Evolutionary conservation across 202 grass and related monocot genomes (phyloP).

Genomic region (Brachypodium distachyon): DNA sequence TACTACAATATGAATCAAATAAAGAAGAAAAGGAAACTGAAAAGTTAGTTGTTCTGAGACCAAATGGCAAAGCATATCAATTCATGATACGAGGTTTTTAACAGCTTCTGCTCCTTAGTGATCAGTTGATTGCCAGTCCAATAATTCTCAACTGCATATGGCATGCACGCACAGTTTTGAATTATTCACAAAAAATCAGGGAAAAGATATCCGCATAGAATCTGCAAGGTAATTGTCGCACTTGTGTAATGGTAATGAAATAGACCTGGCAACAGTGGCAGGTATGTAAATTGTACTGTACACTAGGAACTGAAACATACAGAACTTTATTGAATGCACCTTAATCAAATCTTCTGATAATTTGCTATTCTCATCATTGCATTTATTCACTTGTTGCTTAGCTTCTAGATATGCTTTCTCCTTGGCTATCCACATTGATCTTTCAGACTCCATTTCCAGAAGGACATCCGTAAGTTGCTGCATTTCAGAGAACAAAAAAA

Average conservation of each 20-base stretch:
- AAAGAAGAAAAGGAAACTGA: neutral
- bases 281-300: neutral
- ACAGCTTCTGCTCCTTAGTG: neutral
- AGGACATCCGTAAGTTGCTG: conserved; percentile 92
- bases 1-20: neutral
- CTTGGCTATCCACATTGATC: conserved; percentile 49
- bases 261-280: neutral
- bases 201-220: neutral
- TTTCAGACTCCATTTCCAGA: conserved; percentile 80
- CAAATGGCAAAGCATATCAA: neutral
- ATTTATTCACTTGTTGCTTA: conserved; percentile 43
- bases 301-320: neutral
- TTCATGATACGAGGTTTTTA: neutral
- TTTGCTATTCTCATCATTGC: conserved; percentile 41
- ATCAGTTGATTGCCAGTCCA: neutral
- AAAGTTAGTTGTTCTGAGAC: neutral
- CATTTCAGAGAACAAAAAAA: conserved; percentile 24
- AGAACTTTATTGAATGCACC: conserved; percentile 23
- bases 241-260: neutral
- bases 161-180: neutral
- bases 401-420: conserved; percentile 52
- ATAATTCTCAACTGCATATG: neutral
- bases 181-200: neutral
- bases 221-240: neutral
- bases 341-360: conserved; percentile 59